phyloP scores from a whole-genome alignment of 2,329 filamentous ascomycete species.

The Epicoccum nigrum region DNA sequence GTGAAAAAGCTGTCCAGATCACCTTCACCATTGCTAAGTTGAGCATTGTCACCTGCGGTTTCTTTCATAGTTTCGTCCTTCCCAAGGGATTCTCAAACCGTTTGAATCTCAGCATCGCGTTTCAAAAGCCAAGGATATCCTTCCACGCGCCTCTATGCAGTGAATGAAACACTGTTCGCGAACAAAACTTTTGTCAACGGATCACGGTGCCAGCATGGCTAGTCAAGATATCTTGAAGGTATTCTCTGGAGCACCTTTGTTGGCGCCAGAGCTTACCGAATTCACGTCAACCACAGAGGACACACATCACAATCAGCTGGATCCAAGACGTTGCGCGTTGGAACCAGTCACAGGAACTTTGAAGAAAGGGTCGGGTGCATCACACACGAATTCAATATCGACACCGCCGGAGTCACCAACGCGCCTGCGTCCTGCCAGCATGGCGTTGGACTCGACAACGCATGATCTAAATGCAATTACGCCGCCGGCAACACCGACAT shows the following conservation, averaged over 20 bases:
- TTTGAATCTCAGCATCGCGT: slow-evolving; percentile 23
- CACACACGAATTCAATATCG: slow-evolving; percentile 17
- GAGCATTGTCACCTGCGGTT: slow-evolving; percentile 1
- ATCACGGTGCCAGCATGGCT: slow-evolving; percentile 20
- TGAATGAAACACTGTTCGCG: slow-evolving; percentile 18
- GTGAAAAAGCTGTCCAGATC: not conserved
- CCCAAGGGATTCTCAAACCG: slow-evolving; percentile 13
- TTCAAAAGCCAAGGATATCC: slow-evolving; percentile 19
- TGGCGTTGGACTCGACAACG: slow-evolving; percentile 22
- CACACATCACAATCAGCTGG: slow-evolving; percentile 3
- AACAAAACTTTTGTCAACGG: slow-evolving; percentile 15
- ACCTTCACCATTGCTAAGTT: not conserved
- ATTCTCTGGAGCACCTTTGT: slow-evolving; percentile 6
- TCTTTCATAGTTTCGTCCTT: slow-evolving; percentile 18
- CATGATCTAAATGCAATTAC: slow-evolving; percentile 32
- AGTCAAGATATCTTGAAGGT: slow-evolving; percentile 14
- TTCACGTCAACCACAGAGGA: not conserved
- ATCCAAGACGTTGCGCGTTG: not conserved
- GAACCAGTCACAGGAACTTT: not conserved
- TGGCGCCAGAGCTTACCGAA: not conserved
- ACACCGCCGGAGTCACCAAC: slow-evolving; percentile 39
- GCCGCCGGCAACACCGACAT: slow-evolving; percentile 39
- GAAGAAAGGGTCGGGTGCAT: slow-evolving; percentile 4
- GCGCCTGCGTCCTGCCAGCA: slow-evolving; percentile 22
- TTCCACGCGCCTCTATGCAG: slow-evolving; percentile 14